Evolutionary conservation across 306 rosid genomes (phyloP).

Genomic region (Ceratonia siliqua): DNA sequence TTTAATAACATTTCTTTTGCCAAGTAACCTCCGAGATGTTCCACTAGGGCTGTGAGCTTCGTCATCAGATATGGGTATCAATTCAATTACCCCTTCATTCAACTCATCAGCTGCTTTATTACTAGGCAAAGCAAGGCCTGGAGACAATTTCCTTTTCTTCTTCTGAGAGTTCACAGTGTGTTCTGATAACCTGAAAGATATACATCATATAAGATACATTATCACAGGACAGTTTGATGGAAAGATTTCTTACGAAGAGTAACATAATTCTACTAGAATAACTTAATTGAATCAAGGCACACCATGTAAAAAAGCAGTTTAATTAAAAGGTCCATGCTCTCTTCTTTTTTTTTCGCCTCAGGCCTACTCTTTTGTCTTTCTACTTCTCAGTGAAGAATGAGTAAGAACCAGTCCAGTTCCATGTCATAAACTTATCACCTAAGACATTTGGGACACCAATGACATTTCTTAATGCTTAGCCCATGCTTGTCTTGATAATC

Average conservation of each 20-base stretch:
- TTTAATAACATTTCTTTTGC: slow-evolving; percentile 34
- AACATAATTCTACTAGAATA: slow-evolving; percentile 7
- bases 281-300: slow-evolving; percentile 16
- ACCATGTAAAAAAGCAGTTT: slow-evolving; percentile 9
- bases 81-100: slow-evolving; percentile 45
- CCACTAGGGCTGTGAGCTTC: slow-evolving; percentile 42
- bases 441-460: slow-evolving; percentile 20
- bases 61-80: slow-evolving; percentile 51
- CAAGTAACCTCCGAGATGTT: slow-evolving; percentile 31
- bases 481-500: neutral
- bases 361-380: slow-evolving; percentile 6
- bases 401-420: slow-evolving; percentile 6
- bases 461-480: slow-evolving; percentile 20
- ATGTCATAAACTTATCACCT: neutral
- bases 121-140: slow-evolving; percentile 39
- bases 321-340: neutral
- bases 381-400: slow-evolving; percentile 22
- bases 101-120: slow-evolving; percentile 38
- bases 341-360: neutral
- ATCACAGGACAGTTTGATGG: slow-evolving; percentile 27
- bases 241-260: slow-evolving; percentile 16
- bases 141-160: slow-evolving; percentile 40
- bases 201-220: slow-evolving; percentile 23
- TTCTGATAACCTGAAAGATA: slow-evolving; percentile 50
- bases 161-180: slow-evolving; percentile 37